Evolutionary conservation across 108 stramenopile species (phyloP), one percentile per base, ranked within the genome.

Genomic region (Epithemia pelagica): DNA sequence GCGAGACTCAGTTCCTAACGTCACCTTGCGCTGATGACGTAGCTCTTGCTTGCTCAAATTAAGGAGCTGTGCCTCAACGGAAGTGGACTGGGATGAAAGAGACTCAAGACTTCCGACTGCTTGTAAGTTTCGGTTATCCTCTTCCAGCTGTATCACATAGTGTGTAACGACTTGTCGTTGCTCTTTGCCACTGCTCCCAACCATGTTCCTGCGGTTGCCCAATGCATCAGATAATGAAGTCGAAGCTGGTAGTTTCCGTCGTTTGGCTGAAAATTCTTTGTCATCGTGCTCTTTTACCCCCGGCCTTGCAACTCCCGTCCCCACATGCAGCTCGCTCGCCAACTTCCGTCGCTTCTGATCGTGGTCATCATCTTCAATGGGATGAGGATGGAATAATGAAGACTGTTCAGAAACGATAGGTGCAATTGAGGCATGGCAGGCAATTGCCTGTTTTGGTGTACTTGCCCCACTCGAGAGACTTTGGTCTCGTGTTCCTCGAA

Each of bases 131-230:
- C 70, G 64, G 23, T 78, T 73, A 23, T 56, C 32, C 24, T 72
- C 64, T 58, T 81, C 78, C 28, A 86, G 58, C 57, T 86, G 85
- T 32, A 86, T 86, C 28, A 81, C 73, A 60, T 72, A 86, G 65
- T 86, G 85, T 7, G 80, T 86, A 29, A 86, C 60, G 30, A 64
- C 62, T 28, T 70, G 62, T 2, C 70, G 60, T 25, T 63, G 62
- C 10, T 63, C 26, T 52, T 32, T 21, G n/a, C 32, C 19, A 10
- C 31, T 58, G 27, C 33, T 33, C 19, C 30, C 68, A 55, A 27
- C 21, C n/a, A 10, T 5, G 30, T 28, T 61, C 27, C 28, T 30
- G 2, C 19, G 54, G 54, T 23, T 18, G 25, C 10, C 22, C n/a
- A 21, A 15, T 29, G 46, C 24, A 1, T 23, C 24, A 28, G 24